Evolutionary conservation across 31 red algal genomes (phyloP).

Genomic region (Endocladia muricata): DNA sequence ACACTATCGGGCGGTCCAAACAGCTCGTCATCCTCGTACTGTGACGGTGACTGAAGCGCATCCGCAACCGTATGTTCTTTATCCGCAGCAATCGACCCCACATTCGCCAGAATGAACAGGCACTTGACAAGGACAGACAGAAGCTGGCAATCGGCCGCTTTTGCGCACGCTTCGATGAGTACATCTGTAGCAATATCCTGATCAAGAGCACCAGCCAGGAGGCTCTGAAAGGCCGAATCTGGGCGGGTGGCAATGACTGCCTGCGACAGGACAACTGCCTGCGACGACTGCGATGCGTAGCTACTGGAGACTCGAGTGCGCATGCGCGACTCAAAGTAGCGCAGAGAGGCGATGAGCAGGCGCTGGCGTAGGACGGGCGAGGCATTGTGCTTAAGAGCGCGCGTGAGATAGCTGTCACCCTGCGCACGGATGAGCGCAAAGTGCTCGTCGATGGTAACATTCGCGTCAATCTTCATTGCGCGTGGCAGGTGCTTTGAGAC

Average conservation of each 20-base stretch:
- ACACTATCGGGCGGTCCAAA: background rate
- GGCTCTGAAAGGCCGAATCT: constrained; percentile 44
- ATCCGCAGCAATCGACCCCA: constrained; percentile 25
- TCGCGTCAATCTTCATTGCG: constrained; percentile 9
- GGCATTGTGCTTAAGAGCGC: constrained; percentile 14
- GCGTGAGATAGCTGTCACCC: constrained; percentile 34
- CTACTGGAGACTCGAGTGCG: background rate
- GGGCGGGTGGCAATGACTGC: background rate
- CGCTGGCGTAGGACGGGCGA: constrained; percentile 12
- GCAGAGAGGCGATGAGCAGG: constrained; percentile 31
- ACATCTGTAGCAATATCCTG: constrained; percentile 22
- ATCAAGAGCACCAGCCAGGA: constrained; percentile 32
- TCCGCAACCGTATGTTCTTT: background rate
- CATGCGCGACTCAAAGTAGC: constrained; percentile 33
- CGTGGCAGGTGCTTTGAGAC: too few species aligned
- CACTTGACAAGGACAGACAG: constrained; percentile 37
- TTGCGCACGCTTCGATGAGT: constrained; percentile 48
- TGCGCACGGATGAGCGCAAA: constrained; percentile 21
- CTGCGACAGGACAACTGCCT: constrained; percentile 2
- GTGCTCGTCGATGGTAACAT: constrained; percentile 42
- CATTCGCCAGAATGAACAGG: constrained; percentile 28
- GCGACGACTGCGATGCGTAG: constrained; percentile 22
- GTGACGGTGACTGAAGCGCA: constrained; percentile 18
- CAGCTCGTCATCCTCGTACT: constrained; percentile 36
- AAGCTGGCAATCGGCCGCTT: constrained; percentile 38